These are phyloP conservation scores for Moesziomyces globuligerus DNA, from an alignment of 1,284 basidiomycete species.

Conservation along the genomic window DNA sequence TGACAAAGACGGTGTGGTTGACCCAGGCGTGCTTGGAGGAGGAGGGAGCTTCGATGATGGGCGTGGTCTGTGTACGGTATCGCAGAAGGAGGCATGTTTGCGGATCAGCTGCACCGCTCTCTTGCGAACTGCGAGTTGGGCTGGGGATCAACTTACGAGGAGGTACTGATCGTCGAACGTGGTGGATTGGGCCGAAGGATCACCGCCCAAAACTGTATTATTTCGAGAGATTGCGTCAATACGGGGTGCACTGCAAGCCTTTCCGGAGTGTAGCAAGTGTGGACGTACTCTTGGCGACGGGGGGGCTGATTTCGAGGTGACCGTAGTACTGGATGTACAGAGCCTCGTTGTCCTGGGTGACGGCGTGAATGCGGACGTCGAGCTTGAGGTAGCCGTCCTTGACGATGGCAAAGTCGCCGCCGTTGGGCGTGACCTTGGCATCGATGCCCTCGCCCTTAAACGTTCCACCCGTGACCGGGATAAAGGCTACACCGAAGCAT, in stretches of 20 bases:
- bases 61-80: slow-evolving; percentile 17
- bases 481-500: slow-evolving; percentile 12
- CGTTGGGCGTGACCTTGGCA: slow-evolving; percentile 28
- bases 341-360: slow-evolving; percentile 26
- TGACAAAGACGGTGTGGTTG: slow-evolving; percentile 41
- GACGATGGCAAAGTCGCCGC: slow-evolving; percentile 39
- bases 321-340: slow-evolving; percentile 44
- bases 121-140: no score
- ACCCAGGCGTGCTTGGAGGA: slow-evolving; percentile 40
- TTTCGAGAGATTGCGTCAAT: neutral
- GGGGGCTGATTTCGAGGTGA: slow-evolving; percentile 28
- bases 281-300: slow-evolving; percentile 26
- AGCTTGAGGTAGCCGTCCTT: slow-evolving; percentile 44
- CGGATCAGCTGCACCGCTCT: no score
- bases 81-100: no score
- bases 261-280: neutral
- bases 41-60: slow-evolving; percentile 33
- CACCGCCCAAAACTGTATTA: slow-evolving; percentile 23
- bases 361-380: slow-evolving; percentile 38
- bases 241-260: neutral
- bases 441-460: slow-evolving; percentile 25
- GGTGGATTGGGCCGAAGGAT: slow-evolving; percentile 23
- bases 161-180: slow-evolving; percentile 40
- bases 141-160: slow-evolving; percentile 38
- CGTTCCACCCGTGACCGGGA: slow-evolving; percentile 25